A percentile compares a stretch with the other conserved stretches of the same genome.
Conservation (phyloP, 257 asterid genomes). For the Solanum tarijense region DNA sequence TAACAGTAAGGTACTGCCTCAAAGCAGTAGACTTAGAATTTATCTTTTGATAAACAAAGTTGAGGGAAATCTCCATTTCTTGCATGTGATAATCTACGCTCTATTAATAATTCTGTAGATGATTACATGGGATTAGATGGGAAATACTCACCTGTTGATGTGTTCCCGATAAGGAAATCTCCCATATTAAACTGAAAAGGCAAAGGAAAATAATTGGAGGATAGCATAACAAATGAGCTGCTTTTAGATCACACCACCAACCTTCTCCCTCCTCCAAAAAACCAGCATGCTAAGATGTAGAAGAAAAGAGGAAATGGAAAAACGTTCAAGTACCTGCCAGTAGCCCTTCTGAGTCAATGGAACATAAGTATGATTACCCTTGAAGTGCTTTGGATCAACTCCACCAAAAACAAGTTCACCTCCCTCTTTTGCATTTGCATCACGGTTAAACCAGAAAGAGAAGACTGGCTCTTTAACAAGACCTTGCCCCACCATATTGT, state of each 20-base stretch:
- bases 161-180: conserved; percentile 63
- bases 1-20: neutral
- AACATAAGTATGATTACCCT: conserved; percentile 63
- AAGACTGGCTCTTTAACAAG: conserved; percentile 69
- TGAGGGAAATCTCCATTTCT: neutral
- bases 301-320: neutral
- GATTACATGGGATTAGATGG: neutral
- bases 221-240: neutral
- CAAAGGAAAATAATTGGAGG: neutral
- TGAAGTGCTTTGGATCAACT: conserved; percentile 61
- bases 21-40: neutral
- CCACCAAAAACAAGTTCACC: conserved; percentile 92
- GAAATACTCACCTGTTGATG: conserved; percentile 52
- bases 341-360: conserved; percentile 77
- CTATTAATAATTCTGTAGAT: neutral
- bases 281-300: neutral
- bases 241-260: neutral
- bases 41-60: neutral
- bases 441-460: conserved; percentile 86
- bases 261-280: neutral
- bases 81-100: neutral
- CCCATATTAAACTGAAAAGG: conserved; percentile 58
- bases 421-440: conserved; percentile 55
- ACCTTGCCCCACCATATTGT: conserved; percentile 69
- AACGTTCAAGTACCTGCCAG: conserved; percentile 63